phyloP scores from a whole-genome alignment of 257 asterid genomes.

The Solanum lycopersicoides region DNA sequence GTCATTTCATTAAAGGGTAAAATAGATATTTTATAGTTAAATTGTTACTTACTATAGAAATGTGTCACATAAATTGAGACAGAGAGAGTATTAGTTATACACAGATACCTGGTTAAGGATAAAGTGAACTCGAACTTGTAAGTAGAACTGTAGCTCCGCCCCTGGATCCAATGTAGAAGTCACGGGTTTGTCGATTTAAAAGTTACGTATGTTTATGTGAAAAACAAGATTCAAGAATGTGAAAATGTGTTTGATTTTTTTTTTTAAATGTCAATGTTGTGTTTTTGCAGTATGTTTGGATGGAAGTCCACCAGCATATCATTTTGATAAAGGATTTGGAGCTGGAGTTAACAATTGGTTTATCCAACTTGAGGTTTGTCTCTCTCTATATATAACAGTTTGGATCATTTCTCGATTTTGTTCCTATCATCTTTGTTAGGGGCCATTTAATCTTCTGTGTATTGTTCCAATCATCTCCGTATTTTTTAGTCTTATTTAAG shows the following conservation, averaged over 20 bases:
- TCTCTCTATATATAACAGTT: neutral
- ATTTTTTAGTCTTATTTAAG: neutral
- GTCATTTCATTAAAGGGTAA: too few species aligned
- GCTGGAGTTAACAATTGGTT: constrained; percentile 4
- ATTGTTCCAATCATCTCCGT: neutral
- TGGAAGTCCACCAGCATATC: constrained; percentile 12
- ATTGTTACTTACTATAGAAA: too few species aligned
- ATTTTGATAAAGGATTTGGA: constrained; percentile 7
- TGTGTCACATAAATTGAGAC: too few species aligned
- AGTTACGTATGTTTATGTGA: neutral
- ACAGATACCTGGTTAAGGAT: neutral
- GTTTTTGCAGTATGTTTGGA: constrained; percentile 5
- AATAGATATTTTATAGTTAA: too few species aligned
- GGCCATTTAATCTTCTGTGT: neutral
- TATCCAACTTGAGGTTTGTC: constrained; percentile 5
- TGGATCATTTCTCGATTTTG: neutral
- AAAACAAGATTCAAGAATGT: neutral
- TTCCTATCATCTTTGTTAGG: neutral
- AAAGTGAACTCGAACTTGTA: neutral
- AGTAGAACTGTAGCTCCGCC: neutral
- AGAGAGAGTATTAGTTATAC: neutral
- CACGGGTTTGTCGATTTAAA: neutral
- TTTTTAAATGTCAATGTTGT: neutral
- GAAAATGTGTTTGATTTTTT: neutral
- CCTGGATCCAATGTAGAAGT: neutral